Conservation (phyloP, 2,329 filamentous ascomycete species). For the Aspergillus pseudoviridinutans region DNA sequence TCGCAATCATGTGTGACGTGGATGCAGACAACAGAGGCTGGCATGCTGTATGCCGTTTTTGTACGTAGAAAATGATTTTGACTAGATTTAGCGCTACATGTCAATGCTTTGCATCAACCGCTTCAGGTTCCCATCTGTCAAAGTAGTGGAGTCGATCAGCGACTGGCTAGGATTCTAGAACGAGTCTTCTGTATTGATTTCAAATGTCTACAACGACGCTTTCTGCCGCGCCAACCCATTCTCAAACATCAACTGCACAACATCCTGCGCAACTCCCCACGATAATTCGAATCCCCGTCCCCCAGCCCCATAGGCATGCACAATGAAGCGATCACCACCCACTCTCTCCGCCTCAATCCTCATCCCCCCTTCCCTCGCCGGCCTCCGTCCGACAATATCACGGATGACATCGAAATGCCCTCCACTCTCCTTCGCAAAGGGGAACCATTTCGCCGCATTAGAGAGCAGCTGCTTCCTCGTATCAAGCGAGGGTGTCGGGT, state of each 20-base stretch:
- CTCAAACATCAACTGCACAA: conserved; percentile 39
- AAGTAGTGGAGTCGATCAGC: background rate
- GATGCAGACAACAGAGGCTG: conserved; percentile 23
- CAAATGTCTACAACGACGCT: conserved; percentile 17
- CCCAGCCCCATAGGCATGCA: conserved; percentile 59
- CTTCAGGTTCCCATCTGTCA: background rate
- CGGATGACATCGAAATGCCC: conserved; percentile 41
- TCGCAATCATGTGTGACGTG: conserved; percentile 23
- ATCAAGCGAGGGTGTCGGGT: conserved; percentile 45
- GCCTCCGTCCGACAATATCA: conserved; percentile 46
- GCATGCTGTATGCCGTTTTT: conserved; percentile 27
- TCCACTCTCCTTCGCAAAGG: conserved; percentile 33
- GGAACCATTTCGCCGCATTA: conserved; percentile 39
- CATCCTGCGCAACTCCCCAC: conserved; percentile 56
- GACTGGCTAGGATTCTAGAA: background rate
- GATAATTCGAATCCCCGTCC: conserved; percentile 61
- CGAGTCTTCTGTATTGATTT: background rate
- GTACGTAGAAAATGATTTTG: conserved; percentile 30
- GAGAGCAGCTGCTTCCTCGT: conserved; percentile 48
- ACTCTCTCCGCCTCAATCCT: conserved; percentile 51
- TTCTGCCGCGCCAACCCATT: conserved; percentile 19
- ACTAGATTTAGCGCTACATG: conserved; percentile 8
- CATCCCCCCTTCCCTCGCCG: conserved; percentile 45
- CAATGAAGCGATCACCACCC: conserved; percentile 22
- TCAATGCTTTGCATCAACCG: background rate